These are phyloP conservation scores for Naegleria gruberi DNA, from an alignment of 208 protist genomes.

Conservation along the genomic window DNA sequence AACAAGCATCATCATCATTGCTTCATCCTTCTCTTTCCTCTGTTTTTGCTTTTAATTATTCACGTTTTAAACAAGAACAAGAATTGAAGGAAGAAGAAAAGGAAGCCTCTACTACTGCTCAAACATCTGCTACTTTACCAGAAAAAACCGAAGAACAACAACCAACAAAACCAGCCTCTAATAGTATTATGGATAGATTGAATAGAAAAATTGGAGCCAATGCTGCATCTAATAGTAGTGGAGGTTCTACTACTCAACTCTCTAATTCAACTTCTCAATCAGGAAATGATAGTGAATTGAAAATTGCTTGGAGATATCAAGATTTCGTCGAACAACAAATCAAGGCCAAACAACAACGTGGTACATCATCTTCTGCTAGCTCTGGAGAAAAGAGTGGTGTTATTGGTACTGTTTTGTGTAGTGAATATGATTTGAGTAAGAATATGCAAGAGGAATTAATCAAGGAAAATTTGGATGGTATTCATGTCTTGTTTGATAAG, in stretches of 20 bases:
- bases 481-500: background rate
- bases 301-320: conserved; percentile 17
- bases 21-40: background rate
- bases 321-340: conserved; percentile 15
- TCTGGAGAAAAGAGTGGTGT: background rate
- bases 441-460: background rate
- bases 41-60: background rate
- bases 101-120: background rate
- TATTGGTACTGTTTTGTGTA: background rate
- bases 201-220: background rate
- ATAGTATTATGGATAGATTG: background rate
- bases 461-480: background rate
- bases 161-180: background rate
- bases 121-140: background rate
- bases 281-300: background rate
- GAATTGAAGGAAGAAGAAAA: background rate
- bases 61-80: background rate
- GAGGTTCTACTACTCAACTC: background rate
- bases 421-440: conserved; percentile 20
- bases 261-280: background rate
- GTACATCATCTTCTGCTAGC: background rate
- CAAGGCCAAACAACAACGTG: background rate
- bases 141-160: background rate
- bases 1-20: background rate
- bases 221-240: background rate